Evolutionary conservation across 176 grass and related monocot genomes (phyloP), one percentile per base, ranked within the genome.

Genomic region (bread wheat (Triticum aestivum)): DNA sequence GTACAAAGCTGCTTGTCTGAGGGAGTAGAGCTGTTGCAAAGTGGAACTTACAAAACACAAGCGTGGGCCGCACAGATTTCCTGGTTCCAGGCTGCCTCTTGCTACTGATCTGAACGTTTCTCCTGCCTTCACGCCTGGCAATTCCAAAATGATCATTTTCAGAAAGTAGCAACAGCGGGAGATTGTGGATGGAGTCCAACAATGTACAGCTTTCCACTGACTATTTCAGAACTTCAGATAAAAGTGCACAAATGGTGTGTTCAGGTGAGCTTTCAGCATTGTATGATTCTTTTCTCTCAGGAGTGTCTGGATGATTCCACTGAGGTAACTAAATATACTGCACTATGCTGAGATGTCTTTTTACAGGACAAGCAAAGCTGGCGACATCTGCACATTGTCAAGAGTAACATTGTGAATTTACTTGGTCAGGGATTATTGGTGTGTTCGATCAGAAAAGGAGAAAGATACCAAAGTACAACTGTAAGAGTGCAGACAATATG

Each of bases 1-100:
- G 79, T 69, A n/a, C 67, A 83, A 87, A 49, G 21, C 9, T 76
- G 62, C 11, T 77, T 83, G 11, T 58, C 18, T 34, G 4, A 71
- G 72, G 63, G 11, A 82, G 38, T 52, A 71, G 39, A 86, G 72
- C 70, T 86, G 83, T 78, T 86, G 51, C 65, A 38, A 83, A 72
- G n/a, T 11, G 9, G 41, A 78, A 83, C 88, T 86, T 72, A 78
- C 13, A 65, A 5, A 51, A 54, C 49, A 90, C 11, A 86, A 38
- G 63, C 3, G 66, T 71, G 3, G 14, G 24, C 9, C 51, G 52
- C 11, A 9, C 15, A 41, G 32, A 20, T 47, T 87, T 87, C 29
- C 83, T 84, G n/a, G 37, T 86, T 89, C 26, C 51, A 59, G 78
- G 23, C 59, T 65, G 9, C 52, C 27, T 15, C 20, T 77, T 87